Percentiles rank a stretch among this genome's conserved stretches.
phyloP scores from a whole-genome alignment of 768 basidiomycete genomes.

The Lactifluus volemus region DNA sequence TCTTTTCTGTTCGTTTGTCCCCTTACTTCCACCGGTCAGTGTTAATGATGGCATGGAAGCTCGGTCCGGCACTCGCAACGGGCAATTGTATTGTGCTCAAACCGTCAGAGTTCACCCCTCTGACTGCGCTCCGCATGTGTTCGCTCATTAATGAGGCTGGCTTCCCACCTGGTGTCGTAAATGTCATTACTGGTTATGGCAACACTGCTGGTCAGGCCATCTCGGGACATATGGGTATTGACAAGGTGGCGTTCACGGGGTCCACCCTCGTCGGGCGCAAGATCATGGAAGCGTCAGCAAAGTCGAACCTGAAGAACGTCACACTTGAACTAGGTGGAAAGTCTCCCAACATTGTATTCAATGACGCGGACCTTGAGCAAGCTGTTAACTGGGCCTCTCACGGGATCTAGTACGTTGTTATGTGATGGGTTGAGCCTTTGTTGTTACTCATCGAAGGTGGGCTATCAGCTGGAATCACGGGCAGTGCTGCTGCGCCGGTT shows the following conservation, averaged over 20 bases:
- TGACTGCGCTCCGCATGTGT: slow-evolving; percentile 40
- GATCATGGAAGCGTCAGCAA: slow-evolving; percentile 51
- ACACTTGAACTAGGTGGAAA: slow-evolving; percentile 69
- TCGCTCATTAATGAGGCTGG: slow-evolving; percentile 47
- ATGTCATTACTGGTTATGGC: slow-evolving; percentile 51
- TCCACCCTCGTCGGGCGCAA: slow-evolving; percentile 54
- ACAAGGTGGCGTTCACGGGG: slow-evolving; percentile 70
- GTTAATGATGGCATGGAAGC: slow-evolving; percentile 52
- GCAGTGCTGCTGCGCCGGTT: slow-evolving; percentile 73
- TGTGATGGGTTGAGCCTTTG: neutral
- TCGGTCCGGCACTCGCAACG: slow-evolving; percentile 57
- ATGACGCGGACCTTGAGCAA: slow-evolving; percentile 50
- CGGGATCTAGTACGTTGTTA: slow-evolving; percentile 44
- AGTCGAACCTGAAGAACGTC: slow-evolving; percentile 59
- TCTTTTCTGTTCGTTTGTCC: neutral
- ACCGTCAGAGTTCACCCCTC: slow-evolving; percentile 56
- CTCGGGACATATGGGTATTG: slow-evolving; percentile 44
- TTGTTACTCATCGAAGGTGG: neutral
- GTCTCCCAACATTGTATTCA: slow-evolving; percentile 50
- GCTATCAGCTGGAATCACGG: slow-evolving; percentile 55
- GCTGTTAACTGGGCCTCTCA: slow-evolving; percentile 48
- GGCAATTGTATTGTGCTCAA: slow-evolving; percentile 55
- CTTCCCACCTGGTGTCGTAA: slow-evolving; percentile 56
- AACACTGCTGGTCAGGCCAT: slow-evolving; percentile 48
- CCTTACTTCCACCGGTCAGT: slow-evolving; percentile 22